Percentiles rank a stretch among this genome's conserved stretches.
phyloP scores from a whole-genome alignment of 805 yeast species.

The Pichia paraexigua region DNA sequence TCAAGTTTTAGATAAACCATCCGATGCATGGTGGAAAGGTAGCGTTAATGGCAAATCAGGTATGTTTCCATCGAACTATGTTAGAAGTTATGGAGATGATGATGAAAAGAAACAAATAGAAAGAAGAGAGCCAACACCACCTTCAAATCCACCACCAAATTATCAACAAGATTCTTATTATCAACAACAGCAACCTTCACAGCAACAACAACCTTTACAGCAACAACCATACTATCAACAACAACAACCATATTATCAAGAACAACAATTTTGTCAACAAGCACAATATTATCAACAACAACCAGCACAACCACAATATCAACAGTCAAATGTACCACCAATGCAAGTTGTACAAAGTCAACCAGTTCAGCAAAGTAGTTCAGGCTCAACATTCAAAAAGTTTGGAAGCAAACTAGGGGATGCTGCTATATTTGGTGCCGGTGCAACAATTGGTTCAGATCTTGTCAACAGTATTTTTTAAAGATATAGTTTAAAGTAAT shows the following conservation, averaged over 20 bases:
- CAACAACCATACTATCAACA: slow-evolving; percentile 15
- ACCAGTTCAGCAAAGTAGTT: slow-evolving; percentile 13
- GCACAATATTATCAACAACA: slow-evolving; percentile 6
- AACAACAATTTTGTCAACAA: slow-evolving; percentile 6
- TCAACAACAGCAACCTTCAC: slow-evolving; percentile 10
- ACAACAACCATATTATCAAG: slow-evolving; percentile 12
- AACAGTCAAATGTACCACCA: slow-evolving; percentile 4
- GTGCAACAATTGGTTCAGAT: slow-evolving; percentile 90
- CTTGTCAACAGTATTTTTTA: slow-evolving; percentile 46
- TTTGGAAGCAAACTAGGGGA: slow-evolving; percentile 84
- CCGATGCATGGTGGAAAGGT: slow-evolving; percentile 92
- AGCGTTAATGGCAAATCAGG: slow-evolving; percentile 52
- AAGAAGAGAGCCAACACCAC: not conserved
- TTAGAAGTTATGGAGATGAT: slow-evolving; percentile 31
- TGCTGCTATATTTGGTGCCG: slow-evolving; percentile 97
- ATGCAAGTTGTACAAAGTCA: slow-evolving; percentile 7
- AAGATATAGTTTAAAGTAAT: not conserved
- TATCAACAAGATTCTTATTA: slow-evolving; percentile 15
- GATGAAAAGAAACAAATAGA: not conserved
- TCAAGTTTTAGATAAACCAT: slow-evolving; percentile 61
- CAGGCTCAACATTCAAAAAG: slow-evolving; percentile 36
- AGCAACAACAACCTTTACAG: slow-evolving; percentile 16
- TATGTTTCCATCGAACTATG: slow-evolving; percentile 87
- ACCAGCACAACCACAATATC: slow-evolving; percentile 14
- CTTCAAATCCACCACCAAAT: slow-evolving; percentile 9